Base-by-base conservation (phyloP, 23 red algal species). In the Gracilaria vermiculophylla region DNA sequence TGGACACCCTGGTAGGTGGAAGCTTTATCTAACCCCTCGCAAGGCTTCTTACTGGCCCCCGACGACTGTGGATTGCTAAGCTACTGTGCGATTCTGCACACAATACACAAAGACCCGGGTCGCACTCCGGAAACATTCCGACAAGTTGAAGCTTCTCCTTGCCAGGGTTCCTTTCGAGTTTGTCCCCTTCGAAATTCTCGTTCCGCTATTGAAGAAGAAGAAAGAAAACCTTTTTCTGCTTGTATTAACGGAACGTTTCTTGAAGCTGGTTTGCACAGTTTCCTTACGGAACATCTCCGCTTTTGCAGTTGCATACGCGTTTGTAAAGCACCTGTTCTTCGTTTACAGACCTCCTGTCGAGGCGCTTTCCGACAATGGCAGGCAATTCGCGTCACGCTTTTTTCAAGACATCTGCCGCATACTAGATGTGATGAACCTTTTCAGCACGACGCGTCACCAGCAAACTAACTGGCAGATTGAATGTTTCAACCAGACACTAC, bases 401-500 rank as follows among this genome's bases (percentile, higher is more conserved):
- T 71, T 64, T 15, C 31, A 53, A 16, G 13, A 79, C 36, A 12
- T 47, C 12, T 47, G 43, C 43, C 29, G 47, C 73, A 32, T 35
- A 19, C 20, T 50, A 19, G 73, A 39, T 32, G 35, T 40, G 36
- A 17, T 5, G 25, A 49, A 70, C 62, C 15, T 70, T 16, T 43
- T 55, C 69, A 72, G 62, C 1, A 74, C 58, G 14, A 54, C 64
- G 0, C 74, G 74, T 53, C 82, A 86, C 39, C 35, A 35, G 28
- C 61, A 72, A 32, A 49, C 14, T 3, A 73, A 86, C 65, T 62
- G 82, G 2, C 27, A 72, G 41, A 24, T 84, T 9, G 57, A 67
- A 35, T 29, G 80, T 8, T 84, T 52, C 64, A 84, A 84, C 44
- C 80, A 35, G 25, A 84, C 80, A 6, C 7, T 84, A n/a, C 7